Conservation (phyloP, 2,329 filamentous ascomycete genomes). For the Dactylellina haptotyla region DNA sequence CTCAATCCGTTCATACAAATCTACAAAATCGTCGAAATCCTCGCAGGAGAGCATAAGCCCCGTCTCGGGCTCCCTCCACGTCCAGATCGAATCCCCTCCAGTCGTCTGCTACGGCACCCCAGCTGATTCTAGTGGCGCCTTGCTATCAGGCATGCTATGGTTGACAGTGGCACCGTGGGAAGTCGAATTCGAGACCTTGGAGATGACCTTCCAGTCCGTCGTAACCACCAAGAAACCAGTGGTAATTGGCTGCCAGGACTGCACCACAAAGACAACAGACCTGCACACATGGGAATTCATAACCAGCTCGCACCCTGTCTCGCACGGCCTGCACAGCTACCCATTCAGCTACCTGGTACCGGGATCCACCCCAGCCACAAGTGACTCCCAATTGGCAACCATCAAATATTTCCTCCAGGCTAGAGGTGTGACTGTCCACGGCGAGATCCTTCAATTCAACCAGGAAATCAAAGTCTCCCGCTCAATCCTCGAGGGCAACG, state of each 20-base stretch:
- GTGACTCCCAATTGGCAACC: slow-evolving; percentile 75
- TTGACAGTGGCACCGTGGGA: slow-evolving; percentile 75
- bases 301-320: slow-evolving; percentile 63
- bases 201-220: slow-evolving; percentile 76
- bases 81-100: slow-evolving; percentile 81
- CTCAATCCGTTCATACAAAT: slow-evolving; percentile 46
- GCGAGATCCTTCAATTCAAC: slow-evolving; percentile 72
- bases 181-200: slow-evolving; percentile 75
- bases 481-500: slow-evolving; percentile 78
- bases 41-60: slow-evolving; percentile 46
- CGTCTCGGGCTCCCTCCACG: slow-evolving; percentile 24
- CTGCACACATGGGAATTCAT: slow-evolving; percentile 84
- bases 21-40: slow-evolving; percentile 44
- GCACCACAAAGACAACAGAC: slow-evolving; percentile 75
- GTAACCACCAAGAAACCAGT: slow-evolving; percentile 84
- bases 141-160: slow-evolving; percentile 84
- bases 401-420: slow-evolving; percentile 83
- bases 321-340: slow-evolving; percentile 75
- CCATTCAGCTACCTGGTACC: slow-evolving; percentile 89
- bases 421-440: slow-evolving; percentile 70
- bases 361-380: slow-evolving; percentile 85
- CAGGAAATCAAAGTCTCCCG: slow-evolving; percentile 79
- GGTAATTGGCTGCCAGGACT: slow-evolving; percentile 79
- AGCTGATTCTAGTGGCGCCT: slow-evolving; percentile 79
- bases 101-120: slow-evolving; percentile 82